Percentiles rank a stretch among this genome's conserved stretches.
phyloP scores from a whole-genome alignment of 352 stramenopile species.

The Elongisporangium undulatum region DNA sequence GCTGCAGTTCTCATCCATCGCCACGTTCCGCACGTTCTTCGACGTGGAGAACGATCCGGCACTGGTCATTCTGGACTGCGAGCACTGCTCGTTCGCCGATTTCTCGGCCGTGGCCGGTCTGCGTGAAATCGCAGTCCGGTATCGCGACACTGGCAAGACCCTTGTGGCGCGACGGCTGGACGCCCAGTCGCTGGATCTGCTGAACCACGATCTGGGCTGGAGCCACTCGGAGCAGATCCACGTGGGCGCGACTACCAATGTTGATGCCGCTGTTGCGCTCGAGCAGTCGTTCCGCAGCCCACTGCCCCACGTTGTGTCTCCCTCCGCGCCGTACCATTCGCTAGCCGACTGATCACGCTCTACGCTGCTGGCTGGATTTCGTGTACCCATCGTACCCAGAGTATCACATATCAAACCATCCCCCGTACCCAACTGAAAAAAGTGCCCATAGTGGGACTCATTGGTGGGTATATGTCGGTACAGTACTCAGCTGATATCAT shows the following conservation, averaged over 20 bases:
- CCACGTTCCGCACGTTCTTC: slow-evolving; percentile 78
- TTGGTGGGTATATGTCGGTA: background rate
- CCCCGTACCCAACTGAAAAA: background rate
- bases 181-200: slow-evolving; percentile 45
- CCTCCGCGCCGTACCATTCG: background rate
- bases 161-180: slow-evolving; percentile 64
- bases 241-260: slow-evolving; percentile 4
- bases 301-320: background rate
- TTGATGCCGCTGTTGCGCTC: background rate
- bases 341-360: background rate
- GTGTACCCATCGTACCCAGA: background rate
- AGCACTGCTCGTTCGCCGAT: slow-evolving; percentile 69
- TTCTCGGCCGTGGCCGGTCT: slow-evolving; percentile 84
- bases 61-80: slow-evolving; percentile 73
- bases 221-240: slow-evolving; percentile 31
- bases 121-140: slow-evolving; percentile 64
- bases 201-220: slow-evolving; percentile 59
- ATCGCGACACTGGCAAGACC: slow-evolving; percentile 66
- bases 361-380: background rate
- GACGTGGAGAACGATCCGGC: slow-evolving; percentile 54
- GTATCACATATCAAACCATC: background rate
- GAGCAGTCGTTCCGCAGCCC: background rate
- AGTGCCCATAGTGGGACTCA: background rate
- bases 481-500: background rate
- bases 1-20: slow-evolving; percentile 80